Evolutionary conservation across 2,329 filamentous ascomycete genomes (phyloP), one percentile per base, ranked within the genome.

Genomic region (Calcarisporium arbuscula): DNA sequence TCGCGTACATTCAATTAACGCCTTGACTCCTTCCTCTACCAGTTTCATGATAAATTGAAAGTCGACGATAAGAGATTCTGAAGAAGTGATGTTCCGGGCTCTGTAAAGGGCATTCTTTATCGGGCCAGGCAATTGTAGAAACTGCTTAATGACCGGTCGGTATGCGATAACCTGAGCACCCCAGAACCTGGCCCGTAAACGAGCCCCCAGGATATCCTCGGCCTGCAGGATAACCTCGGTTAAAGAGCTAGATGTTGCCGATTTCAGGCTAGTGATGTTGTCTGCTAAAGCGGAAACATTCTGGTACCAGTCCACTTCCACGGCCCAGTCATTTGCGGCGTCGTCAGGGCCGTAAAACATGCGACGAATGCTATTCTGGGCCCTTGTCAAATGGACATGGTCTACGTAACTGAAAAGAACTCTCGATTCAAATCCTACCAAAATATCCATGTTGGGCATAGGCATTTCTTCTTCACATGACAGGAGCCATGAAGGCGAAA

Each of bases 151-250:
- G 41, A 89, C 87, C 1, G 85, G 86, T 17, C 90, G 76, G 54
- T 92, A 84, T 19, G 90, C 88, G 52, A 96, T 88, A 42, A 94
- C 88, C 44, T 82, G 76, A 0, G 87, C 88, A 14, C 92, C 90
- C 68, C 90, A 96, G 58, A 90, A 95, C 57, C 96, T 96, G 10
- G 85, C 92, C 25, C 90, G 80, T 41, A 95, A 68, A 16, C 92
- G 77, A 19, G 89, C 90, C 10, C 77, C 70, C 11, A 95, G 77
- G 40, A 96, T 87, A 31, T 95, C 80, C 1, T 54, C 57, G 0
- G 87, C 74, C 1, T 86, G 86, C 5, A 70, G 69, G 35, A 94
- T 85, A 3, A 68, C 58, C 39, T 87, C 82, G 4, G 71, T 61
- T 59, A 72, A 89, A 51, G 53, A 77, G 34, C 60, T 60, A 2